Conservation (phyloP, 2,329 filamentous ascomycete genomes). For the Ceratocystiopsis sp. region DNA sequence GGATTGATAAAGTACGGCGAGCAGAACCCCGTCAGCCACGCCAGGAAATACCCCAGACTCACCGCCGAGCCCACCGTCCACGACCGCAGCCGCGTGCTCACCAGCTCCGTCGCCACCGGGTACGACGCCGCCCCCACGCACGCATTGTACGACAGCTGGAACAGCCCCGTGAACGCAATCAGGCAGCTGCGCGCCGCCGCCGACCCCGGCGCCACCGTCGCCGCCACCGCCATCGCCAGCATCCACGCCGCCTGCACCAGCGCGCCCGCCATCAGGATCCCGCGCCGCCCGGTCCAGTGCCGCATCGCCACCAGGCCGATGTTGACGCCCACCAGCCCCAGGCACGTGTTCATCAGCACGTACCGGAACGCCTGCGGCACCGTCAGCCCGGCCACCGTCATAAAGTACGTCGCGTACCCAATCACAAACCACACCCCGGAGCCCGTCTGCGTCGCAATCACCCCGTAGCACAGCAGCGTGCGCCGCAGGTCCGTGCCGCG, state of each 20-base stretch:
- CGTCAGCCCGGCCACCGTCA: constrained; percentile 22
- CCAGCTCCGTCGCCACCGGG: constrained; percentile 24
- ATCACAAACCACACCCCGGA: constrained; percentile 33
- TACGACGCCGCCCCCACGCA: constrained; percentile 24
- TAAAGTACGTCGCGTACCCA: constrained; percentile 31
- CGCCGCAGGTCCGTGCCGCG: constrained; percentile 27
- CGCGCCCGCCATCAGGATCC: constrained; percentile 29
- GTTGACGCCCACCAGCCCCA: constrained; percentile 31
- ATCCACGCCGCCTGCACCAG: constrained; percentile 25
- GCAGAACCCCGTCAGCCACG: constrained; percentile 25
- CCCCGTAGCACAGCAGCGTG: constrained; percentile 30
- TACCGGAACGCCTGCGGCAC: constrained; percentile 29
- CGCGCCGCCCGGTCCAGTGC: constrained; percentile 26
- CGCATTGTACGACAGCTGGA: constrained; percentile 19
- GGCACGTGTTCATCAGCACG: constrained; percentile 30
- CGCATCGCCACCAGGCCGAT: constrained; percentile 31
- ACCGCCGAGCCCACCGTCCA: constrained; percentile 33
- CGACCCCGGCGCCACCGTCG: constrained; percentile 14
- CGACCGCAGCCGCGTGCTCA: constrained; percentile 25
- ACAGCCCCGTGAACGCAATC: constrained; percentile 19
- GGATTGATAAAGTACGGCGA: constrained; percentile 31
- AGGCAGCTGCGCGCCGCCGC: constrained; percentile 16
- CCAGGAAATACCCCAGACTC: constrained; percentile 23
- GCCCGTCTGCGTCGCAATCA: constrained; percentile 27
- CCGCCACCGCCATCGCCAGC: constrained; percentile 24